These are phyloP conservation scores for Metschnikowia borealis DNA, from an alignment of 805 yeast genomes.

Conservation along the genomic window DNA sequence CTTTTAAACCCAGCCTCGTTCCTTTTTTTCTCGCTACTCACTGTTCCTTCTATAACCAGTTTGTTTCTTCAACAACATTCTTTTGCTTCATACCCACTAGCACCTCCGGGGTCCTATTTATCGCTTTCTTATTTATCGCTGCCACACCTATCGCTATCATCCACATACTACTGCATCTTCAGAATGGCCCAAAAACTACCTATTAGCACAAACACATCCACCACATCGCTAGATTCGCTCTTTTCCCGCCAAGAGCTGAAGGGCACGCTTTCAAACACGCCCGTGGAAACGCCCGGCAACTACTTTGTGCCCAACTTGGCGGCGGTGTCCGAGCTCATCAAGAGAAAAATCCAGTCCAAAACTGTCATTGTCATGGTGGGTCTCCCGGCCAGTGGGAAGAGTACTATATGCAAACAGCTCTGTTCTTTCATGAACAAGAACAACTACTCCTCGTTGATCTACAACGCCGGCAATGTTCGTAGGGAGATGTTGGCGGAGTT, in stretches of 20 bases:
- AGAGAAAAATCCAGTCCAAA: conserved; percentile 14
- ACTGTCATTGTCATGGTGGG: conserved; percentile 35
- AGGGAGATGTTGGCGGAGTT: conserved; percentile 27
- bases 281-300: conserved; percentile 13
- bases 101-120: no score
- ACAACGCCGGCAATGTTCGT: conserved; percentile 52
- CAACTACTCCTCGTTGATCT: conserved; percentile 18
- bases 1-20: background rate
- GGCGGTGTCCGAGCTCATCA: conserved; percentile 15
- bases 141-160: background rate
- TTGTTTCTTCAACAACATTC: background rate
- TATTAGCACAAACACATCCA: conserved; percentile 17
- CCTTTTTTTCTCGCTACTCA: background rate
- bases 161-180: background rate
- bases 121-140: background rate
- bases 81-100: background rate
- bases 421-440: conserved; percentile 14
- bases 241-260: conserved; percentile 18
- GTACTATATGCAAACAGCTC: conserved; percentile 35
- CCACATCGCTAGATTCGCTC: conserved; percentile 28
- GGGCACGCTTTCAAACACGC: conserved; percentile 18
- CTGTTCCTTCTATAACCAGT: background rate
- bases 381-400: conserved; percentile 41
- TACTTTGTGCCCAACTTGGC: conserved; percentile 4
- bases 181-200: conserved; percentile 6